A percentile compares a stretch with the other conserved stretches of the same genome.
phyloP scores from a whole-genome alignment of 306 rosid genomes.

The Cucurbita argyrosperma region DNA sequence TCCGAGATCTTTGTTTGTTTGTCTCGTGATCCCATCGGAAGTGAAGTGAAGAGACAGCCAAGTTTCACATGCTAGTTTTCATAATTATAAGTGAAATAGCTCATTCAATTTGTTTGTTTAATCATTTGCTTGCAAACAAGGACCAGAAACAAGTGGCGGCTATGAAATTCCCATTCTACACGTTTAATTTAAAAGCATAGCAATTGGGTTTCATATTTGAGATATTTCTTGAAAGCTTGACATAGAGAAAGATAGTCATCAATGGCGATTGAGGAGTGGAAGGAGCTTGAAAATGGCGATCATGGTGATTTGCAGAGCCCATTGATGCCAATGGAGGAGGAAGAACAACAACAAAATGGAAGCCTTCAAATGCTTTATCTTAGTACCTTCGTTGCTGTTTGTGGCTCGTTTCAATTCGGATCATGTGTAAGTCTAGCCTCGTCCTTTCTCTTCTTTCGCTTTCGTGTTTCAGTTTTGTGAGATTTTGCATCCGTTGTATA shows the following conservation, averaged over 20 bases:
- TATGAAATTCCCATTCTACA: background rate
- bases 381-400: conserved; percentile 59
- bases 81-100: background rate
- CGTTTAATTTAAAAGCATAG: no score
- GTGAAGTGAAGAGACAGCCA: background rate
- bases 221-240: background rate
- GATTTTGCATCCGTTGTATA: no score
- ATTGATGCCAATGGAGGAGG: background rate
- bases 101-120: background rate
- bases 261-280: background rate
- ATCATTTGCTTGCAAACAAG: background rate
- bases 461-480: no score
- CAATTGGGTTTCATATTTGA: background rate
- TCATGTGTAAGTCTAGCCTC: conserved; percentile 27
- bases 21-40: no score
- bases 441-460: background rate
- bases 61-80: background rate
- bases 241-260: background rate
- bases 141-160: no score
- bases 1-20: no score
- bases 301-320: background rate
- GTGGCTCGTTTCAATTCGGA: conserved; percentile 82
- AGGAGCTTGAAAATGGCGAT: background rate
- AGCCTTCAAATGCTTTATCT: conserved; percentile 41
- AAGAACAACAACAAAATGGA: background rate